These are phyloP conservation scores for Xerocomellus amylosporus DNA, from an alignment of 768 basidiomycete species.

Conservation along the genomic window DNA sequence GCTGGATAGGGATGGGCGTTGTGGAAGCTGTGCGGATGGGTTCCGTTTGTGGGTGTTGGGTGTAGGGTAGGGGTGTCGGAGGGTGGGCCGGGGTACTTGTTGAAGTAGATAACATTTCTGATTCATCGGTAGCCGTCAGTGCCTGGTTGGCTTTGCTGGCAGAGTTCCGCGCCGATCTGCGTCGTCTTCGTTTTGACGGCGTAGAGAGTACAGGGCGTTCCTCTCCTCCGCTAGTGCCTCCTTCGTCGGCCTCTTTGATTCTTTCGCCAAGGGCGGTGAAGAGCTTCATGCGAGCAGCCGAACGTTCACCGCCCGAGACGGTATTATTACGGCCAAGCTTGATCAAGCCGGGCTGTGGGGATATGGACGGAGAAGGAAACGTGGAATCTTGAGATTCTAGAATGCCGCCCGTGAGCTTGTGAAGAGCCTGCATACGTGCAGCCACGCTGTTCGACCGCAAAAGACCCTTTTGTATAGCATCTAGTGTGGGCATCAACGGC, in stretches of 20 bases:
- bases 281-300: conserved; percentile 67
- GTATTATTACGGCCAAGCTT: conserved; percentile 70
- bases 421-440: conserved; percentile 79
- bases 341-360: conserved; percentile 47
- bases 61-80: conserved; percentile 47
- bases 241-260: conserved; percentile 59
- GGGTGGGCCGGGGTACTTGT: conserved; percentile 61
- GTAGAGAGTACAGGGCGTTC: conserved; percentile 41
- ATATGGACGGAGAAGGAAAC: conserved; percentile 48
- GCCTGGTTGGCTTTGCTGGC: conserved; percentile 37
- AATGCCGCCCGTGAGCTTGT: conserved; percentile 74
- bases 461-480: conserved; percentile 73
- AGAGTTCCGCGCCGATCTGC: conserved; percentile 47
- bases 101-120: conserved; percentile 39
- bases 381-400: conserved; percentile 54
- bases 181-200: conserved; percentile 54
- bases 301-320: conserved; percentile 76
- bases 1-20: conserved; percentile 30
- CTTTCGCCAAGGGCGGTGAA: conserved; percentile 59
- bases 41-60: conserved; percentile 31
- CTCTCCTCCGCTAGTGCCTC: conserved; percentile 61
- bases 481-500: conserved; percentile 70
- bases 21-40: conserved; percentile 26
- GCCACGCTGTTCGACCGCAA: conserved; percentile 88
- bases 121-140: conserved; percentile 49